Evolutionary conservation across 257 asterid genomes (phyloP), one percentile per base, ranked within the genome.

Genomic region (Marsdenia floribunda): DNA sequence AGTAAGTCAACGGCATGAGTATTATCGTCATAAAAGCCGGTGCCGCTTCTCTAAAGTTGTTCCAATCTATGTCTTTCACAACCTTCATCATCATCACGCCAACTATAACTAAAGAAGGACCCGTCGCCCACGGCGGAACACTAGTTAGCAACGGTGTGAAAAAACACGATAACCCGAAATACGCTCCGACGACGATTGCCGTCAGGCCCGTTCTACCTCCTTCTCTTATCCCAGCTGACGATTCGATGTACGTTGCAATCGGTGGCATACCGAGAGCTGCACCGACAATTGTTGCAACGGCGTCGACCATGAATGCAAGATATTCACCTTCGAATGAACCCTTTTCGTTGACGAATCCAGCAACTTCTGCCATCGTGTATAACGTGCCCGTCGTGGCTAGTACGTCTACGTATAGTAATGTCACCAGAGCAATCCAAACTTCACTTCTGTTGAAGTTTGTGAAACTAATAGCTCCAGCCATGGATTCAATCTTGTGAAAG

Each of bases 91-190:
- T 90, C 87, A 89, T 61, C 37, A 91, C 97, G 42, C 97, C 97
- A 38, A 91, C 96, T 82, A 91, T 83, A 72, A 91, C 91, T 9
- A 91, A 86, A 9, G 97, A 91, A 19, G 96, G 96, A 29, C 97
- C 97, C 40, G 90, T 76, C 19, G 96, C 96, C 96, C 96, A 91
- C 26, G 96, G 91, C 37, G 97, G 97, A 54, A 91, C 96, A 53
- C 88, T 88, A 0, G 87, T 82, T 3, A 91, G 68, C 77, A 91
- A 15, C 4, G 97, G 96, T 3, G 91, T 83, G 63, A 91, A 87
- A 53, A 88, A 83, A 4, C 88, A 0, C 1, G 96, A 87, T 0
- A 90, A 2, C 0, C 89, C 87, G 26, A 91, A 91, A 79, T 88
- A 91, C 3, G 83, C 16, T 5, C 94, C 97, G 0, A 91, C 44